Evolutionary conservation across 78 protist genomes (phyloP).

Genomic region (Blattamonas nauphoetae): DNA sequence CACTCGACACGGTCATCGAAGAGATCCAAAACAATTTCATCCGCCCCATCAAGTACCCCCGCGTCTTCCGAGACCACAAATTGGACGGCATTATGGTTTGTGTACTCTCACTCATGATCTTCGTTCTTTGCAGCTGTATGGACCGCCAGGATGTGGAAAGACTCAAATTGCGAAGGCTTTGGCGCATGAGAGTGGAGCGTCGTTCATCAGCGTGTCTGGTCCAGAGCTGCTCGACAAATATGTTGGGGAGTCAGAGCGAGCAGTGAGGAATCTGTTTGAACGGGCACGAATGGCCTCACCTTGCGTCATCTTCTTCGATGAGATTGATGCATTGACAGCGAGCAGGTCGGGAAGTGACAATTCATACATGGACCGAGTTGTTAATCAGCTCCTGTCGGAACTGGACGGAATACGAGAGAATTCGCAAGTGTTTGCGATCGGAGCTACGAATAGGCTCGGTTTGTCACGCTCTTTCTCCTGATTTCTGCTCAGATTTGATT

Average conservation of each 20-base stretch:
- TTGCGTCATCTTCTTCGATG: conserved; percentile 97
- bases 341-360: conserved; percentile 28
- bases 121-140: conserved; percentile 61
- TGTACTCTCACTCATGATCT: background rate
- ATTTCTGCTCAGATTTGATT: conserved; percentile 61
- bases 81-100: background rate
- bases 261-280: conserved; percentile 70
- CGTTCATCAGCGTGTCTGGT: conserved; percentile 61
- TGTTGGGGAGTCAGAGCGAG: conserved; percentile 97
- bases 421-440: conserved; percentile 74
- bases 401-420: conserved; percentile 87
- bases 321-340: conserved; percentile 91
- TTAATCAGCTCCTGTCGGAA: conserved; percentile 88
- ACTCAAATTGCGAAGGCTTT: conserved; percentile 68
- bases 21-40: background rate
- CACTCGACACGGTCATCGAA: conserved; percentile 16
- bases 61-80: background rate
- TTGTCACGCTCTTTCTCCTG: background rate
- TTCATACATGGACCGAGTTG: conserved; percentile 65
- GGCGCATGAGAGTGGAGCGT: conserved; percentile 1
- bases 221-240: conserved; percentile 95
- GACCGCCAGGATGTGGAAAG: conserved; percentile 99
- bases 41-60: background rate
- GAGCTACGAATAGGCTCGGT: conserved; percentile 91
- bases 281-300: conserved; percentile 81